Base-by-base conservation (phyloP, 2,329 filamentous ascomycete species). In the Penicillium olsonii region DNA sequence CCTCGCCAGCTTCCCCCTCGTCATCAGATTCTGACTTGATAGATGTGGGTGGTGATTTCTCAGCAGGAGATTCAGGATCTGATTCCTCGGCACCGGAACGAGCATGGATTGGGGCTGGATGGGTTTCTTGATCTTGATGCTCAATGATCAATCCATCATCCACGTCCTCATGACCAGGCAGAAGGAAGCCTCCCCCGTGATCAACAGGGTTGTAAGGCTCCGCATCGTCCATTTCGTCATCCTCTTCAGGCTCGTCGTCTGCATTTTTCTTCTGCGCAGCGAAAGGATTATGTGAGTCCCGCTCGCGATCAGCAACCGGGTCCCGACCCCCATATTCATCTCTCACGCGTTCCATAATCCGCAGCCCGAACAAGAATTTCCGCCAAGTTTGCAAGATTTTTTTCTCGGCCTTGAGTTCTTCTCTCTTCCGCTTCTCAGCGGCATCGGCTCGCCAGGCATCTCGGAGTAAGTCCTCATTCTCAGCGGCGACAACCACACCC, bases 401-500 rank as follows among this genome's bases (percentile, higher is more conserved):
- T 54, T 88, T 91, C 43, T 87, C 83, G 7, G 88, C 80, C 72
- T 96, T 96, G 52, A 88, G 87, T 52, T 94, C 86, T 65, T 95
- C 91, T 61, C 90, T 92, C 42, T 87, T 83, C 41, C 78, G 78
- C 44, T 84, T 82, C 68, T 95, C 90, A 5, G 81, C 84, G 57
- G 90, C 88, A 53, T 94, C 87, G 48, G 85, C 86, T 33, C 84
- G 81, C 75, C 95, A 88, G 54, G 92, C 87, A 63, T 90, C 87
- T 66, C 89, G 84, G 1, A 96, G 80, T 27, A 81, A 67, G 14
- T 85, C 83, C 52, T 88, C 83, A 57, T 96, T 81, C 69, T 95
- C 92, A 54, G 84, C 82, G 0, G 92, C 90, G 2, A 96, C 82
- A 0, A 99, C 91, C 0, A 96, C 90, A 0, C 92, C 94, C 45